Conservation (phyloP, 495 filamentous ascomycete genomes). For the Penicillium psychrofluorescens region DNA sequence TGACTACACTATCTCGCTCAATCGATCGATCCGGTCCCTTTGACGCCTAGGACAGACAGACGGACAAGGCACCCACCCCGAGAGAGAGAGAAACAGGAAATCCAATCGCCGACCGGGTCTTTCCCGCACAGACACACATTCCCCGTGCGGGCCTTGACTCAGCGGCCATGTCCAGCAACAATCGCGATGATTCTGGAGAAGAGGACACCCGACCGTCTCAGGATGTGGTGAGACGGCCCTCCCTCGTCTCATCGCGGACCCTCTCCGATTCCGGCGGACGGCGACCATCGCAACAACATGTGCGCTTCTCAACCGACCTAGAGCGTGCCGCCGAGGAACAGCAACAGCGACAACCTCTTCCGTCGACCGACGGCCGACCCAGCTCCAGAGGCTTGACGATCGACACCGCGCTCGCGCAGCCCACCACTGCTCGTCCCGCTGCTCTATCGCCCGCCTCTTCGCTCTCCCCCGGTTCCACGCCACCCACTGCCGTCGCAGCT, state of each 20-base stretch:
- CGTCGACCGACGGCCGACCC: slow-evolving; percentile 16
- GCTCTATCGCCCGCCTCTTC: slow-evolving; percentile 24
- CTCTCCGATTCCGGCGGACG: slow-evolving; percentile 26
- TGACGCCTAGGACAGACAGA: too few species aligned
- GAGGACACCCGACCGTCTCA: slow-evolving; percentile 5
- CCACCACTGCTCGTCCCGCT: slow-evolving; percentile 6
- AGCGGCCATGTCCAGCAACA: slow-evolving; percentile 18
- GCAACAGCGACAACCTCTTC: neutral
- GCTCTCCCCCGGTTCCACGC: slow-evolving; percentile 20
- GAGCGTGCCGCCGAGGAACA: slow-evolving; percentile 22
- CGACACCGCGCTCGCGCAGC: slow-evolving; percentile 24
- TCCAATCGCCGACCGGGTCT: slow-evolving; percentile 6
- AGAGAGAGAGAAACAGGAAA: neutral
- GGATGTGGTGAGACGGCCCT: slow-evolving; percentile 15
- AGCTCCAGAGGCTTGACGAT: slow-evolving; percentile 30
- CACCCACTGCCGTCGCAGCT: slow-evolving; percentile 6
- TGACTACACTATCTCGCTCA: too few species aligned
- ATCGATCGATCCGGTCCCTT: too few species aligned
- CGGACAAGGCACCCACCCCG: too few species aligned
- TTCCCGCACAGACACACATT: slow-evolving; percentile 10
- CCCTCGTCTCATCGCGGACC: slow-evolving; percentile 23
- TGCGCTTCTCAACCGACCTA: slow-evolving; percentile 37
- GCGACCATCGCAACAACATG: slow-evolving; percentile 30
- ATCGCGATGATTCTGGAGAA: slow-evolving; percentile 14
- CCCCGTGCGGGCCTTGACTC: neutral